Conservation (phyloP, 2,329 filamentous ascomycete species). For the Neonectria sp. region DNA sequence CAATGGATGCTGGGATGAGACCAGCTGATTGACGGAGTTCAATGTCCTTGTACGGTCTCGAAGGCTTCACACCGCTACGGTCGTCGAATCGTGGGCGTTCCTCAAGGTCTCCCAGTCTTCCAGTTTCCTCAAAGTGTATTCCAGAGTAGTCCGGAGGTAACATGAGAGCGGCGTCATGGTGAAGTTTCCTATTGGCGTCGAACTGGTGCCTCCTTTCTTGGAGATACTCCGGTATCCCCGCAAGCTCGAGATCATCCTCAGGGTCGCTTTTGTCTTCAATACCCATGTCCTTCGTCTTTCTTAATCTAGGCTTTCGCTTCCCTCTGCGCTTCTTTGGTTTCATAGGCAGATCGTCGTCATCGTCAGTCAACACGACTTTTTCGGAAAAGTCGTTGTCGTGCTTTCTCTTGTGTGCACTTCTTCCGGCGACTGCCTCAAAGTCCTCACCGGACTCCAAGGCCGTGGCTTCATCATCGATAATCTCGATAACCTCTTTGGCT, state of each 20-base stretch:
- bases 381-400: constrained; percentile 54
- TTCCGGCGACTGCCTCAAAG: constrained; percentile 11
- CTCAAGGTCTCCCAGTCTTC: constrained; percentile 57
- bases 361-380: constrained; percentile 70
- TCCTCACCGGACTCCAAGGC: constrained; percentile 40
- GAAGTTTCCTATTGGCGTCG: constrained; percentile 70
- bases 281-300: constrained; percentile 44
- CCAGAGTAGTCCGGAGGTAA: constrained; percentile 84
- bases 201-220: constrained; percentile 78
- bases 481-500: constrained; percentile 43
- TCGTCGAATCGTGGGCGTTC: constrained; percentile 79
- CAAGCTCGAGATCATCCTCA: constrained; percentile 63
- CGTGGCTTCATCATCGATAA: constrained; percentile 44
- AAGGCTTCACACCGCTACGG: constrained; percentile 71
- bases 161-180: constrained; percentile 79
- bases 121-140: constrained; percentile 75
- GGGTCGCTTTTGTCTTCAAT: constrained; percentile 53
- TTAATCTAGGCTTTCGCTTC: constrained; percentile 49
- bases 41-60: constrained; percentile 81
- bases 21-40: constrained; percentile 82
- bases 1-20: constrained; percentile 88
- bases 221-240: constrained; percentile 81
- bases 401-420: constrained; percentile 56
- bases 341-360: constrained; percentile 73
- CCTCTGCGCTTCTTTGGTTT: constrained; percentile 59